Evolutionary conservation across 2,329 filamentous ascomycete genomes (phyloP), one percentile per base, ranked within the genome.

Genomic region (Talaromyces sp.): DNA sequence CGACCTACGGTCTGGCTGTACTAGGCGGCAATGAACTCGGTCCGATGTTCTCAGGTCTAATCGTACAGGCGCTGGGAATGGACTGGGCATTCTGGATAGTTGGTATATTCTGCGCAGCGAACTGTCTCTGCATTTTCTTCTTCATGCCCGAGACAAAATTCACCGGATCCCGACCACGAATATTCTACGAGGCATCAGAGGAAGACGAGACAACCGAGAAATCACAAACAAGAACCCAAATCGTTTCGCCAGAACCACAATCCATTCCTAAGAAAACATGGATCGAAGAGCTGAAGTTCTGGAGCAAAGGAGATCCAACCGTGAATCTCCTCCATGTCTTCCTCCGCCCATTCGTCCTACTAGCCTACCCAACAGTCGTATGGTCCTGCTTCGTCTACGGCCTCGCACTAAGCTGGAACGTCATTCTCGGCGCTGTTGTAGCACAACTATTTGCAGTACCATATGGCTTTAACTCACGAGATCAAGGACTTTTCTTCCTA

Each of bases 361-460:
- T 64, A 10, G 49, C 52, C 13, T 66, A 64, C 47, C 64, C 64
- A 10, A 65, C 64, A 1, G 61, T 65, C 3, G 17, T 65, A 14
- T 65, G 63, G 63, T 59, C 63, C n/a, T 64, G 64, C 51, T 49
- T 61, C 9, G 37, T 60, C 11, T 65, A 65, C 19, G 63, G 61
- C 13, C 44, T 67, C 46, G 54, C 57, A n/a, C 51, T 67, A 7
- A 60, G 60, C 24, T 69, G 66, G 65, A 69, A 70, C 39, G 65
- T 70, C 11, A 63, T 66, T n/a, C 52, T 67, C 3, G 64, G 60
- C 6, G 51, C 57, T 3, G 50, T 51, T n/a, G 57, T 65, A 4
- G 64, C 64, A 13, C 65, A 66, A 37, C 49, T 67, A 57, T n/a
- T n/a, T n/a, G n/a, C n/a, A n/a, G n/a, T n/a, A n/a, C 33, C 35